Conservation (phyloP, 2,329 filamentous ascomycete genomes). For the Cryphonectria carpinicola region DNA sequence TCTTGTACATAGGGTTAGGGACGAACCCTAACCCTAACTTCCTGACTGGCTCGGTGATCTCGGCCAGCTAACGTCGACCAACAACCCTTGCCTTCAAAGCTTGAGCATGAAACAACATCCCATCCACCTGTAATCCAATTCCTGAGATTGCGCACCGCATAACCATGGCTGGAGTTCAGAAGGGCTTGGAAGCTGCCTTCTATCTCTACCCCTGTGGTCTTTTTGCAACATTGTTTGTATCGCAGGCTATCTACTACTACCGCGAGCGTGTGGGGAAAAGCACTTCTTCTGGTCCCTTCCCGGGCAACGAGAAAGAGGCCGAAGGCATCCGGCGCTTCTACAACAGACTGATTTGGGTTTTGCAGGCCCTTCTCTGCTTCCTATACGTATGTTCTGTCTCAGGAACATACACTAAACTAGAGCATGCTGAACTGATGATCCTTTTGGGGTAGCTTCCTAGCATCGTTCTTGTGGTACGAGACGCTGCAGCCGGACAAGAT, state of each 20-base stretch:
- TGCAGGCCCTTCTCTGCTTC: conserved; percentile 40
- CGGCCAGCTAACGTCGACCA: neutral
- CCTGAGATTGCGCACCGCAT: neutral
- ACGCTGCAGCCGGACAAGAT: conserved; percentile 39
- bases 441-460: conserved; percentile 36
- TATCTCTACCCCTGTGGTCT: conserved; percentile 47
- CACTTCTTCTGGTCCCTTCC: conserved; percentile 34
- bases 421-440: conserved; percentile 9
- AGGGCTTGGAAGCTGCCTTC: conserved; percentile 44
- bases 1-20: too few relatives aligned
- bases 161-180: conserved; percentile 33
- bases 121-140: neutral
- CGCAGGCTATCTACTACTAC: conserved; percentile 44
- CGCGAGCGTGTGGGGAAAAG: conserved; percentile 37
- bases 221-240: conserved; percentile 42
- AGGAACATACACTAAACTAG: too few relatives aligned
- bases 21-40: neutral
- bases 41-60: neutral
- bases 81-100: neutral
- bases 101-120: neutral
- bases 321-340: conserved; percentile 36
- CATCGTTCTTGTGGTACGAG: conserved; percentile 38
- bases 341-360: conserved; percentile 40
- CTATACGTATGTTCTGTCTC: conserved; percentile 33
- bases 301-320: conserved; percentile 36